A percentile compares a stretch with the other conserved stretches of the same genome.
Conservation (phyloP, 2,329 filamentous ascomycete genomes). For the Claviceps lovelessii region DNA sequence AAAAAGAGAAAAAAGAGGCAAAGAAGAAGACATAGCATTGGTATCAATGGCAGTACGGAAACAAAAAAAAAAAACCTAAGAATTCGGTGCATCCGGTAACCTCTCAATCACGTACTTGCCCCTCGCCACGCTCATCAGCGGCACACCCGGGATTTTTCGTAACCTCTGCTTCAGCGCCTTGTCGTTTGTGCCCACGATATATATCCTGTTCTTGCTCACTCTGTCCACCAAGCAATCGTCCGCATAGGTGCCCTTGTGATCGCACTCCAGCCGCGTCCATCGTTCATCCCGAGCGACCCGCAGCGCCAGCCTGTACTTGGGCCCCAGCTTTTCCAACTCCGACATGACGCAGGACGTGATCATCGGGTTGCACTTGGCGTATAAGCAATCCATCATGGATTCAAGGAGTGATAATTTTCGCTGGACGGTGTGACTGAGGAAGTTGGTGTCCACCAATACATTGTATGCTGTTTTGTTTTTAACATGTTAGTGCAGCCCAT, state of each 20-base stretch:
- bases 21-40: background rate
- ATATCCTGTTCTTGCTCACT: slow-evolving; percentile 61
- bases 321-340: slow-evolving; percentile 78
- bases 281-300: slow-evolving; percentile 79
- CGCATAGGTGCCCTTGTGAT: slow-evolving; percentile 71
- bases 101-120: slow-evolving; percentile 93
- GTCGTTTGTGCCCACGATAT: slow-evolving; percentile 66
- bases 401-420: slow-evolving; percentile 79
- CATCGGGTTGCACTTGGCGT: slow-evolving; percentile 78
- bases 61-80: background rate
- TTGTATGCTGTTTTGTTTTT: slow-evolving; percentile 13
- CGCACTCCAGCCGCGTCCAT: slow-evolving; percentile 74
- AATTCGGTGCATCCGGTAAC: slow-evolving; percentile 66
- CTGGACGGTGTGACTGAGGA: slow-evolving; percentile 79
- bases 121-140: slow-evolving; percentile 66
- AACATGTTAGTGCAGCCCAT: background rate
- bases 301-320: slow-evolving; percentile 75
- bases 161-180: slow-evolving; percentile 69
- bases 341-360: slow-evolving; percentile 68
- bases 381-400: slow-evolving; percentile 85
- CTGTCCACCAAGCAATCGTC: slow-evolving; percentile 74
- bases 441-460: slow-evolving; percentile 77
- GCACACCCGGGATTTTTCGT: slow-evolving; percentile 55
- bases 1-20: background rate
- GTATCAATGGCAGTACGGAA: background rate